These are phyloP conservation scores for Mycena sanguinolenta DNA, from an alignment of 768 basidiomycete species.

Conservation along the genomic window DNA sequence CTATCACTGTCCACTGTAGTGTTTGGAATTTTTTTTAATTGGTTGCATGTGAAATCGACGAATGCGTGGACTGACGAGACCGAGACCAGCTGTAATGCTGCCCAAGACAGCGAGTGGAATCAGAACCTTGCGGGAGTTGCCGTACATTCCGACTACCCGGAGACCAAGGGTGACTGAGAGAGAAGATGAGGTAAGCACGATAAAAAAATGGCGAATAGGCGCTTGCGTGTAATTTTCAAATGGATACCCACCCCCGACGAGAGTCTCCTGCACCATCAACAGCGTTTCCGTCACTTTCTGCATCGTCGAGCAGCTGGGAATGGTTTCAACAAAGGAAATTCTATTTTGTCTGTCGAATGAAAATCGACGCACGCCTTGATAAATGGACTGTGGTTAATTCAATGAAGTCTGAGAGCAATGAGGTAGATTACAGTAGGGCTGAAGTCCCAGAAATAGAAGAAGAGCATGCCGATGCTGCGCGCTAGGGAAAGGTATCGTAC, in stretches of 20 bases:
- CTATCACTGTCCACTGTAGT: constrained; percentile 32
- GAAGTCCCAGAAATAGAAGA: constrained; percentile 28
- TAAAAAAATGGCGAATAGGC: too few species aligned
- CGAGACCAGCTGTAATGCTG: constrained; percentile 16
- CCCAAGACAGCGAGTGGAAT: background rate
- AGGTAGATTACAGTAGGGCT: constrained; percentile 6
- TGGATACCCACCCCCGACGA: constrained; percentile 27
- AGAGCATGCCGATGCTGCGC: constrained; percentile 2
- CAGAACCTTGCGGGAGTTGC: constrained; percentile 6
- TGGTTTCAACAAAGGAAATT: too few species aligned
- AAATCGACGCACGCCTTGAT: too few species aligned
- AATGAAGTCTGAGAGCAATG: background rate
- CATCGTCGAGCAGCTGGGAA: constrained; percentile 31
- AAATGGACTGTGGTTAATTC: background rate
- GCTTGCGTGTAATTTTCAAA: background rate
- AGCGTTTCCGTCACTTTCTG: constrained; percentile 18
- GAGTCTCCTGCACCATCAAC: constrained; percentile 13
- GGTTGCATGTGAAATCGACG: background rate
- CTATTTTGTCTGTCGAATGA: too few species aligned
- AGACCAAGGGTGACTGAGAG: constrained; percentile 20
- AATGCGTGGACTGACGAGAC: constrained; percentile 18
- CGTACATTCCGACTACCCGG: constrained; percentile 32
- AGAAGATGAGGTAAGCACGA: background rate
- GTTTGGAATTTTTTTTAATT: background rate
- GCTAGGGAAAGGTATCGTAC: constrained; percentile 27